Percentiles rank a stretch among this genome's conserved stretches.
These are phyloP conservation scores for Didymellaceae sp. DNA, from an alignment of 2,329 filamentous ascomycete species.

Conservation along the genomic window DNA sequence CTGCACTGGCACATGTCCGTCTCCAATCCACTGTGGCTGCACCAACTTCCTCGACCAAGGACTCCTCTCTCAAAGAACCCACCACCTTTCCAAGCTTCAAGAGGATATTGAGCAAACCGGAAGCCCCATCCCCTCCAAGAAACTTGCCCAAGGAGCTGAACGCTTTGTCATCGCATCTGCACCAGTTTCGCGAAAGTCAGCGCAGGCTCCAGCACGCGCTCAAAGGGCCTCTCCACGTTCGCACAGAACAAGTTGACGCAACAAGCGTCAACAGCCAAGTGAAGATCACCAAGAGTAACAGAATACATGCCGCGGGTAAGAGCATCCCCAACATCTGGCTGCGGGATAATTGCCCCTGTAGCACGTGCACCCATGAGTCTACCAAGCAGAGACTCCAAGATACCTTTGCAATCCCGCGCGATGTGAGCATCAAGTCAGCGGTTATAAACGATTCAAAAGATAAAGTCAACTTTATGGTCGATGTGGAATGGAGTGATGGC, in stretches of 20 bases:
- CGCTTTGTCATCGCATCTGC: too few species aligned
- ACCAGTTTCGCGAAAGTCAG: background rate
- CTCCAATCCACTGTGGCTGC: slow-evolving; percentile 5
- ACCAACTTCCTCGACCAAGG: background rate
- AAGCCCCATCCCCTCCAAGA: too few species aligned
- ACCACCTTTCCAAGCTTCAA: too few species aligned
- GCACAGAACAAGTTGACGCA: background rate
- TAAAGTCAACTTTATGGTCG: background rate
- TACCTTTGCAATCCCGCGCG: slow-evolving; percentile 62
- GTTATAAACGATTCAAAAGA: slow-evolving; percentile 3
- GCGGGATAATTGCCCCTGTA: slow-evolving; percentile 75
- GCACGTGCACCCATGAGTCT: slow-evolving; percentile 69
- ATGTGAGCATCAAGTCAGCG: slow-evolving; percentile 32
- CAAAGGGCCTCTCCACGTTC: background rate
- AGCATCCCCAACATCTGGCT: slow-evolving; percentile 43
- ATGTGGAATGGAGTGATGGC: slow-evolving; percentile 58
- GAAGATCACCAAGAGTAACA: too few species aligned
- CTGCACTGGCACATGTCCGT: background rate
- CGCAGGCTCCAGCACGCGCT: background rate
- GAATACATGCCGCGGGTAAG: slow-evolving; percentile 4
- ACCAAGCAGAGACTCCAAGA: slow-evolving; percentile 74
- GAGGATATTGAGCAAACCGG: too few species aligned
- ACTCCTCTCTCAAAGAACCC: too few species aligned
- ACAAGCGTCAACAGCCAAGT: slow-evolving; percentile 1
- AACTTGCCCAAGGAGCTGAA: too few species aligned